These are phyloP conservation scores for Trichoderma sp. DNA, from an alignment of 2,329 filamentous ascomycete species.

Conservation along the genomic window DNA sequence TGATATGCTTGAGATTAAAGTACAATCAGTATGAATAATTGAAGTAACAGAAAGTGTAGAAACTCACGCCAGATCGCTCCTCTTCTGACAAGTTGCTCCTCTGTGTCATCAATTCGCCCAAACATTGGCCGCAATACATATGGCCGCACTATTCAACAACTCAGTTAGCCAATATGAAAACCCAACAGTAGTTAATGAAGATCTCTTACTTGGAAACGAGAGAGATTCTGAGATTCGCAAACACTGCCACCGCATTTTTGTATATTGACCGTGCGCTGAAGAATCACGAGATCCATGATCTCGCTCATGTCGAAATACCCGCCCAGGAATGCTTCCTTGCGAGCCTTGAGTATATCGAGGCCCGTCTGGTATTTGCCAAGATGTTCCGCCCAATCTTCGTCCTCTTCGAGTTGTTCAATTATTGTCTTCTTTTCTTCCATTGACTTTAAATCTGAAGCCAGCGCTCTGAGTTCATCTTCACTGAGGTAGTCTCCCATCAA, in stretches of 20 bases:
- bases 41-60: too few relatives aligned
- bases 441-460: not conserved
- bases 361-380: too few relatives aligned
- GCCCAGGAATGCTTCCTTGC: too few relatives aligned
- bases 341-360: too few relatives aligned
- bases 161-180: not conserved
- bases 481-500: slow-evolving; percentile 12
- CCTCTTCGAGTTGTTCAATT: slow-evolving; percentile 16
- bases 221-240: slow-evolving; percentile 1
- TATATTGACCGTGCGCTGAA: not conserved
- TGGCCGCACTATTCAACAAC: slow-evolving; percentile 34
- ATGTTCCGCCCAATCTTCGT: too few relatives aligned
- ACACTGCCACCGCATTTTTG: slow-evolving; percentile 5
- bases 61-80: not conserved
- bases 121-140: slow-evolving; percentile 31
- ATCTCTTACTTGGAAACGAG: too few relatives aligned
- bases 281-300: too few relatives aligned
- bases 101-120: not conserved
- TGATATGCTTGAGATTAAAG: not conserved
- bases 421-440: not conserved
- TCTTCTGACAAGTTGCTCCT: not conserved
- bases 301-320: too few relatives aligned
- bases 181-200: too few relatives aligned
- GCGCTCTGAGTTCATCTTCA: not conserved
- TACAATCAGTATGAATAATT: too few relatives aligned